A percentile compares a stretch with the other conserved stretches of the same genome.
phyloP scores from a whole-genome alignment of 2,329 filamentous ascomycete species.

The Coleophoma crateriformis region DNA sequence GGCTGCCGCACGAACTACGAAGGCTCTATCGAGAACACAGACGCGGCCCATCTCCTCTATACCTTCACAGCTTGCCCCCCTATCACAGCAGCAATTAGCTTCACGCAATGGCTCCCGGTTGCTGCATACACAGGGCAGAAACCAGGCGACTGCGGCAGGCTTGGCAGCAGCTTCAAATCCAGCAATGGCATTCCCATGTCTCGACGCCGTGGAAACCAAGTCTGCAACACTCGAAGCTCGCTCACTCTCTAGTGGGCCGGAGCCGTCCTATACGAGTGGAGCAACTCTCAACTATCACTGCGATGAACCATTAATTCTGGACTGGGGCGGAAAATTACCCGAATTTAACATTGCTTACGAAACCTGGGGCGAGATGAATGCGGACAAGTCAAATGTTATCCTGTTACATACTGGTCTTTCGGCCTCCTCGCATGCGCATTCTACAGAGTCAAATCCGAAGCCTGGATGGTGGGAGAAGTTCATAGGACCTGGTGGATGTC shows the following conservation, averaged over 20 bases:
- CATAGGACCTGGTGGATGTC: slow-evolving; percentile 77
- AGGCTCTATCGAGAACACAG: slow-evolving; percentile 8
- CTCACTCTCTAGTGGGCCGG: slow-evolving; percentile 71
- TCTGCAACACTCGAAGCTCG: slow-evolving; percentile 66
- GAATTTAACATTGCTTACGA: slow-evolving; percentile 91
- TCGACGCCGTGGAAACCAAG: slow-evolving; percentile 75
- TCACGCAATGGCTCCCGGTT: slow-evolving; percentile 10
- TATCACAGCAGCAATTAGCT: neutral
- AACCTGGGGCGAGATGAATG: slow-evolving; percentile 80
- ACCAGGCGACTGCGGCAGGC: slow-evolving; percentile 10
- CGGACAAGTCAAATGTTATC: slow-evolving; percentile 80
- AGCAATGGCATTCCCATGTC: slow-evolving; percentile 83
- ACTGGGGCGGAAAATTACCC: slow-evolving; percentile 91
- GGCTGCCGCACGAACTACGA: slow-evolving; percentile 10
- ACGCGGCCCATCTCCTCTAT: slow-evolving; percentile 9
- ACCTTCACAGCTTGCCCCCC: slow-evolving; percentile 3
- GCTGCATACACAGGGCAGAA: slow-evolving; percentile 16
- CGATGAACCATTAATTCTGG: slow-evolving; percentile 68
- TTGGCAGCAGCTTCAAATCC: slow-evolving; percentile 60
- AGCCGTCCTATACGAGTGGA: slow-evolving; percentile 90
- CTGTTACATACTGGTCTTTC: slow-evolving; percentile 90
- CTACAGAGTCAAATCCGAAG: slow-evolving; percentile 78
- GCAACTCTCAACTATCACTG: slow-evolving; percentile 76
- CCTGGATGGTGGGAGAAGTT: slow-evolving; percentile 99
- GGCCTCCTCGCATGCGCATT: slow-evolving; percentile 95